Evolutionary conservation across 2,329 filamentous ascomycete species (phyloP), one percentile per base, ranked within the genome.

Genomic region (Teratosphaeria viscida): DNA sequence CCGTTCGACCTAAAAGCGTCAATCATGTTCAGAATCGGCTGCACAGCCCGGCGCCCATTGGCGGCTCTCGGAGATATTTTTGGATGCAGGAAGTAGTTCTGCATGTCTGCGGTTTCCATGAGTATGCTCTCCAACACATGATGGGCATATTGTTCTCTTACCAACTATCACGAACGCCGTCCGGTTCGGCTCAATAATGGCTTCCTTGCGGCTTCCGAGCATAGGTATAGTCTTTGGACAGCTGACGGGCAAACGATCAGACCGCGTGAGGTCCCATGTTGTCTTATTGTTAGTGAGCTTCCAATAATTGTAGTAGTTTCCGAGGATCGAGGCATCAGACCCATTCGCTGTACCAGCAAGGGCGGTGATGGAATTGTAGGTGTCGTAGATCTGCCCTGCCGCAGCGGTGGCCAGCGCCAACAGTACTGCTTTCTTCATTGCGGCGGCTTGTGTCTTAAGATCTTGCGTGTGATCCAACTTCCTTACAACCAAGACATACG

Each of bases 301-400:
- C 67, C 68, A 73, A 64, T 72, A 72, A 61, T 72, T 73, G 62
- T 72, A 72, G 60, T 67, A 69, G 58, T 70, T 72, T 34, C 70
- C 69, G n/a, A 70, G 60, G 12, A 54, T 61, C n/a, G 62, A 57
- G 34, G 57, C 47, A 52, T 60, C 53, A 29, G 58, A 52, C 29
- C 34, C 54, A 55, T 63, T 62, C 55, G 60, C 53, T 12, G 57
- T 57, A 10, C 63, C 61, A 37, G 58, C 35, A 29, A 62, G 47
- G 34, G 59, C 55, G 52, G 63, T 60, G 37, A 62, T 62, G 39
- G 57, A 58, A 58, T 61, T 64, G 39, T 57, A 61, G 26, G 59
- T 62, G 58, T 65, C 58, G 60, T 62, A 61, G 54, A 66, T 59
- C 54, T 65, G 64, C 52, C 53, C 57, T 26, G 54, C 29, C 14